Percentiles rank a stretch among this genome's conserved stretches.
phyloP scores from a whole-genome alignment of 768 basidiomycete genomes.

The Pulveroboletus ravenelii region DNA sequence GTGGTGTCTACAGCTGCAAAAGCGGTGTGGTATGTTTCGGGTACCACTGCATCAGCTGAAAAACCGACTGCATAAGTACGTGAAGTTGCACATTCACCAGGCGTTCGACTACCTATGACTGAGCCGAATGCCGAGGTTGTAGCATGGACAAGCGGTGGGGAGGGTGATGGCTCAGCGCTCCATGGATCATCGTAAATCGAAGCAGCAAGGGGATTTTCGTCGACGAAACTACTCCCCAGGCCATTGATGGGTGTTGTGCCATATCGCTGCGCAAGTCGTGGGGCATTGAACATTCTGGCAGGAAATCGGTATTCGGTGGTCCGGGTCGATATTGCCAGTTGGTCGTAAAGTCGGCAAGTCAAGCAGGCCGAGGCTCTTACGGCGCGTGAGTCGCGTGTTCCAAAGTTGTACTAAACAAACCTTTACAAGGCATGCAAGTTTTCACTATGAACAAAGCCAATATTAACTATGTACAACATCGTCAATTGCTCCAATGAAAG shows the following conservation, averaged over 20 bases:
- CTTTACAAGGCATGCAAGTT: neutral
- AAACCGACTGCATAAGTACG: conserved; percentile 10
- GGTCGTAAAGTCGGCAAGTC: conserved; percentile 4
- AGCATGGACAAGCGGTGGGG: conserved; percentile 55
- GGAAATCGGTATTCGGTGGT: conserved; percentile 9
- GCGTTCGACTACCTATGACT: conserved; percentile 52
- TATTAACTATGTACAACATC: conserved; percentile 21
- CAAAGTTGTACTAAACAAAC: neutral
- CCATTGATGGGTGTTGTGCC: conserved; percentile 49
- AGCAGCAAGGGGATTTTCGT: conserved; percentile 67
- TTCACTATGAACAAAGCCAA: conserved; percentile 11
- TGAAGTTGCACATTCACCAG: neutral
- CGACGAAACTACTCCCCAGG: conserved; percentile 69
- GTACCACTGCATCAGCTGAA: conserved; percentile 75
- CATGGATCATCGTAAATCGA: conserved; percentile 82
- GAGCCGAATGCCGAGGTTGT: conserved; percentile 54
- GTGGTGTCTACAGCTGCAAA: conserved; percentile 69
- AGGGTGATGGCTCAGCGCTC: conserved; percentile 70
- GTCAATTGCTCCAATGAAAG: conserved; percentile 11
- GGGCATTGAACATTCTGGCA: conserved; percentile 76
- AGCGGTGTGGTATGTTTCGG: conserved; percentile 68
- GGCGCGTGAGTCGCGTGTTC: conserved; percentile 5
- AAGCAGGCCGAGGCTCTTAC: conserved; percentile 7
- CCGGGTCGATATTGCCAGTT: conserved; percentile 3
- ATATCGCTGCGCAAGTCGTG: conserved; percentile 69